Conservation (phyloP, 352 stramenopile species). For the Stramenopiles sp. region DNA sequence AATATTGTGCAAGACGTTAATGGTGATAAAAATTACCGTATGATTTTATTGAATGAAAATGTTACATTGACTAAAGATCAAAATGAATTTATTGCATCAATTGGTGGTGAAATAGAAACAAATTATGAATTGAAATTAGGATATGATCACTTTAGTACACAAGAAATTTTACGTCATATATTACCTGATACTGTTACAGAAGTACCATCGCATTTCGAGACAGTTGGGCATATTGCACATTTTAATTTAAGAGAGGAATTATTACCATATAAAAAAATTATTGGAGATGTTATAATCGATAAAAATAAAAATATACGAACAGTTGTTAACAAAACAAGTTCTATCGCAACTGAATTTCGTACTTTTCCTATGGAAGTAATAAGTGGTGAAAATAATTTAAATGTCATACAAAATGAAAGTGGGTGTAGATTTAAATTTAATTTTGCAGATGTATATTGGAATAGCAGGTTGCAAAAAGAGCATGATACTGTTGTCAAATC, state of each 20-base stretch:
- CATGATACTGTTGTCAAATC: constrained; percentile 65
- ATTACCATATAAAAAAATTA: constrained; percentile 83
- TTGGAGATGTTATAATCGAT: constrained; percentile 85
- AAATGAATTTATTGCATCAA: neutral
- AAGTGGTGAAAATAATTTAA: constrained; percentile 23
- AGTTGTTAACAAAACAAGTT: constrained; percentile 92
- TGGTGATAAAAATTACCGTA: neutral
- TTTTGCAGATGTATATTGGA: constrained; percentile 90
- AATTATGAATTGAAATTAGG: neutral
- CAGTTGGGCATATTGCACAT: constrained; percentile 86
- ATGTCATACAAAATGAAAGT: constrained; percentile 72
- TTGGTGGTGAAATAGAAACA: neutral
- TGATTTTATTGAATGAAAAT: neutral
- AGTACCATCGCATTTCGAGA: constrained; percentile 82
- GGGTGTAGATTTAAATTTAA: constrained; percentile 77
- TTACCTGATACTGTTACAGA: constrained; percentile 50
- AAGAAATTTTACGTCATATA: constrained; percentile 18
- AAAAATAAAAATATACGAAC: constrained; percentile 82
- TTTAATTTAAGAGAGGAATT: constrained; percentile 81
- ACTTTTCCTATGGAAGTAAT: constrained; percentile 87
- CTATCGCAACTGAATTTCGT: constrained; percentile 71
- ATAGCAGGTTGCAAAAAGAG: constrained; percentile 78
- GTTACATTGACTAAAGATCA: neutral
- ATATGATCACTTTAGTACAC: neutral
- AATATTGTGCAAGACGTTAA: neutral